phyloP scores from a whole-genome alignment of 306 rosid genomes.

The Trifolium repens region DNA sequence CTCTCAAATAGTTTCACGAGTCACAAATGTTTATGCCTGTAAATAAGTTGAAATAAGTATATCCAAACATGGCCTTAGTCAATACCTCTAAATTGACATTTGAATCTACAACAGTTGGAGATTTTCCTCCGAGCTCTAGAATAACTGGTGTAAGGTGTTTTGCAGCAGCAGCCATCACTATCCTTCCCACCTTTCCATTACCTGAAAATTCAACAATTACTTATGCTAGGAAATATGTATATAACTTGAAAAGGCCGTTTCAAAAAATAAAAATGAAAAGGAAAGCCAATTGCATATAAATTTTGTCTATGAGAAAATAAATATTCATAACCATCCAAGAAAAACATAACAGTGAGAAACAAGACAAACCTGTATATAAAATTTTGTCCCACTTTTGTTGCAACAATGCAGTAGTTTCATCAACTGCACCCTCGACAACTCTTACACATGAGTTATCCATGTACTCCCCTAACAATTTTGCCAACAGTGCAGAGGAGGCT shows the following conservation, averaged over 20 bases:
- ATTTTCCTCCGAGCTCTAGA: slow-evolving; percentile 97
- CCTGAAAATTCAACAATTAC: slow-evolving; percentile 52
- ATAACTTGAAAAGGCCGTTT: neutral
- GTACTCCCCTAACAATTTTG: slow-evolving; percentile 64
- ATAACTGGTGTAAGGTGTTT: slow-evolving; percentile 96
- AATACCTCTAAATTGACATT: slow-evolving; percentile 62
- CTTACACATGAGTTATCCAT: slow-evolving; percentile 71
- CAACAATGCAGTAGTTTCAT: slow-evolving; percentile 77
- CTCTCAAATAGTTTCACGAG: neutral
- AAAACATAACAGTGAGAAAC: slow-evolving; percentile 34
- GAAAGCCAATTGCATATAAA: neutral
- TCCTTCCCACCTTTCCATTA: slow-evolving; percentile 75
- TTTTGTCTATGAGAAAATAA: neutral
- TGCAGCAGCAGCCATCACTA: slow-evolving; percentile 95
- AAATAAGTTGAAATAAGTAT: neutral
- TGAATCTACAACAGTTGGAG: slow-evolving; percentile 85
- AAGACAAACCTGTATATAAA: slow-evolving; percentile 78
- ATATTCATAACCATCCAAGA: slow-evolving; percentile 9
- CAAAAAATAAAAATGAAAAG: too few relatives aligned
- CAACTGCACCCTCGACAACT: slow-evolving; percentile 87
- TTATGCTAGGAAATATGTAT: neutral
- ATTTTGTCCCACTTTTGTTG: slow-evolving; percentile 98
- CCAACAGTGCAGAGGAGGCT: slow-evolving; percentile 76
- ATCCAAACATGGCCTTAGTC: neutral
- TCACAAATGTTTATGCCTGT: neutral